Evolutionary conservation across 306 rosid genomes (phyloP).

Genomic region (Vigna angularis): DNA sequence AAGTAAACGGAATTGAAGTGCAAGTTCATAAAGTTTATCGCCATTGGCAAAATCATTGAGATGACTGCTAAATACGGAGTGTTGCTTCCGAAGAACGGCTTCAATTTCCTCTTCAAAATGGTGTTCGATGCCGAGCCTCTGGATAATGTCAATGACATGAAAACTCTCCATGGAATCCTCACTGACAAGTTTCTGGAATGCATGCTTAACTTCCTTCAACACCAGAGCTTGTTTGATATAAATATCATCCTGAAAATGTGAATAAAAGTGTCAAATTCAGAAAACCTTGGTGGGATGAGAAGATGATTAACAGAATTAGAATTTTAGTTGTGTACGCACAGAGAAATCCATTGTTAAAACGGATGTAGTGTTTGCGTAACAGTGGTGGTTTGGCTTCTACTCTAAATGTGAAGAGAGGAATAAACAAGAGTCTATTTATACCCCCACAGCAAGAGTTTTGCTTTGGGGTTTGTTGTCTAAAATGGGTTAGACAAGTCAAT

Average conservation of each 20-base stretch:
- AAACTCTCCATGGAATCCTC: conserved; percentile 34
- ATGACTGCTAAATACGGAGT: neutral
- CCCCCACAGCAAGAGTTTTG: too few species aligned
- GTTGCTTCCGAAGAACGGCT: conserved; percentile 30
- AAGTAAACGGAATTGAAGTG: conserved; percentile 29
- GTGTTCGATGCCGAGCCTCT: conserved; percentile 48
- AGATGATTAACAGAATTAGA: neutral
- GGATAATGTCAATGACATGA: conserved; percentile 40
- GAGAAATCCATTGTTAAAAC: neutral
- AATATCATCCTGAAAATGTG: conserved; percentile 19
- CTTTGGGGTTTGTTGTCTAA: too few species aligned
- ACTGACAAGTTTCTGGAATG: neutral
- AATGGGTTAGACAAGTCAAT: too few species aligned
- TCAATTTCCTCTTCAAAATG: conserved; percentile 46
- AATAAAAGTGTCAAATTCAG: neutral
- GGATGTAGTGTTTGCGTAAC: neutral
- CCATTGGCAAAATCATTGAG: neutral
- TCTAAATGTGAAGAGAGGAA: neutral
- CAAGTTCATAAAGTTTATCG: conserved; percentile 1
- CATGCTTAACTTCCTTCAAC: conserved; percentile 29
- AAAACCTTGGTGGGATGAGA: neutral
- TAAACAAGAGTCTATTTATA: too few species aligned
- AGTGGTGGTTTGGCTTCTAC: neutral
- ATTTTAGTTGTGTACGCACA: neutral
- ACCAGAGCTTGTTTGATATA: neutral